Conservation (phyloP, 2,329 filamentous ascomycete species). For the Plenodomus tracheiphilus region DNA sequence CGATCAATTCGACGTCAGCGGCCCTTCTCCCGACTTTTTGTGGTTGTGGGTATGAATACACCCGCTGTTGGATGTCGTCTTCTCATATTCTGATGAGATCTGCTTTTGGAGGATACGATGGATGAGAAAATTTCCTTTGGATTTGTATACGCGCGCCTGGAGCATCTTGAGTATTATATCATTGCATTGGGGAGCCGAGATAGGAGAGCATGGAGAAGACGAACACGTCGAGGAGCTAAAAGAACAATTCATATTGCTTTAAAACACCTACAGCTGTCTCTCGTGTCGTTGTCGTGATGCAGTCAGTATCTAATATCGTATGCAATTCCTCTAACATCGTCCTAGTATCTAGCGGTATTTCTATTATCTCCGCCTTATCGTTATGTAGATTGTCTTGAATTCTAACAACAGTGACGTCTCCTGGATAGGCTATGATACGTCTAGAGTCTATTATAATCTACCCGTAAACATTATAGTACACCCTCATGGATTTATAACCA, state of each 20-base stretch:
- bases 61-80: not conserved
- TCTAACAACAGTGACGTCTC: no score
- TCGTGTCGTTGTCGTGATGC: no score
- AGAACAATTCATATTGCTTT: not conserved
- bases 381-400: no score
- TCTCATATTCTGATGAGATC: not conserved
- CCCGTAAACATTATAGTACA: no score
- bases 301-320: no score
- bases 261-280: not conserved
- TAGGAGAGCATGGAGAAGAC: not conserved
- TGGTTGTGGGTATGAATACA: conserved; percentile 17
- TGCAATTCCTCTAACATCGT: no score
- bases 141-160: not conserved
- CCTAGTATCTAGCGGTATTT: no score
- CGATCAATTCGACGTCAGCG: conserved; percentile 17
- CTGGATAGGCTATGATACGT: no score
- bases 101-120: not conserved
- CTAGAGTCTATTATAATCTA: no score
- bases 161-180: not conserved
- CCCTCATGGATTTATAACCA: no score
- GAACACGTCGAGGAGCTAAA: not conserved
- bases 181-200: not conserved
- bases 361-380: no score
- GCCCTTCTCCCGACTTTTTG: not conserved
- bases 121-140: not conserved